Evolutionary conservation across 2,329 filamentous ascomycete species (phyloP).

Genomic region (Rugonectria rugulosa): DNA sequence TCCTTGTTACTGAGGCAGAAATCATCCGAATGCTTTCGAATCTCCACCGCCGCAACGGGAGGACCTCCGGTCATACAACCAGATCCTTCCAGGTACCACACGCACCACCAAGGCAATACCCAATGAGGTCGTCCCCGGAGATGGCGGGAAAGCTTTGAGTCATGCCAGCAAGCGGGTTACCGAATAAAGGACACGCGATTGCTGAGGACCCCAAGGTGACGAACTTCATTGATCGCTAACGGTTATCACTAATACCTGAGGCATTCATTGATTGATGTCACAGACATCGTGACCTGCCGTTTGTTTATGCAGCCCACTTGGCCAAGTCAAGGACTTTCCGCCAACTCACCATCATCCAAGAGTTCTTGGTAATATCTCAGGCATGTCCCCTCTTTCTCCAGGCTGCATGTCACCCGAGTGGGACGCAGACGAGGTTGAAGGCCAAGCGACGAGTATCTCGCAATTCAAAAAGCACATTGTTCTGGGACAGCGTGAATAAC

Average conservation of each 20-base stretch:
- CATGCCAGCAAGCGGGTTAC: no score
- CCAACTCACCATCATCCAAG: conserved; percentile 22
- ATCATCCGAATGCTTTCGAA: neutral
- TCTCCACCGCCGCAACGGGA: neutral
- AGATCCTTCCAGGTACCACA: conserved; percentile 16
- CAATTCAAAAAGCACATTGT: conserved; percentile 18
- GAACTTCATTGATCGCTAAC: no score
- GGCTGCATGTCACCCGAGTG: conserved; percentile 32
- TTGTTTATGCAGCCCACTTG: conserved; percentile 21
- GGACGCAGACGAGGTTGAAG: conserved; percentile 21
- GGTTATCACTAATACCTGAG: no score
- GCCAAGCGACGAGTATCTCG: conserved; percentile 27
- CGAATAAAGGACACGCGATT: no score
- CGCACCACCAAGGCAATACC: conserved; percentile 7
- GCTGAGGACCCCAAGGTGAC: no score
- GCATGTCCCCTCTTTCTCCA: conserved; percentile 19
- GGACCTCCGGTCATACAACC: conserved; percentile 10
- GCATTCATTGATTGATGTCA: no score
- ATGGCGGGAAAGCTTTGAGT: no score
- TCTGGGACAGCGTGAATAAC: conserved; percentile 30
- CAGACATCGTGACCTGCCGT: no score
- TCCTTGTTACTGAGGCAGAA: conserved; percentile 13
- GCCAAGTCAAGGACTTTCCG: conserved; percentile 19
- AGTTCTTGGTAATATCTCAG: conserved; percentile 20
- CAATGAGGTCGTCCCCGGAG: conserved; percentile 22